Conservation (phyloP, 257 asterid genomes). For the Forsythia viridissima region DNA sequence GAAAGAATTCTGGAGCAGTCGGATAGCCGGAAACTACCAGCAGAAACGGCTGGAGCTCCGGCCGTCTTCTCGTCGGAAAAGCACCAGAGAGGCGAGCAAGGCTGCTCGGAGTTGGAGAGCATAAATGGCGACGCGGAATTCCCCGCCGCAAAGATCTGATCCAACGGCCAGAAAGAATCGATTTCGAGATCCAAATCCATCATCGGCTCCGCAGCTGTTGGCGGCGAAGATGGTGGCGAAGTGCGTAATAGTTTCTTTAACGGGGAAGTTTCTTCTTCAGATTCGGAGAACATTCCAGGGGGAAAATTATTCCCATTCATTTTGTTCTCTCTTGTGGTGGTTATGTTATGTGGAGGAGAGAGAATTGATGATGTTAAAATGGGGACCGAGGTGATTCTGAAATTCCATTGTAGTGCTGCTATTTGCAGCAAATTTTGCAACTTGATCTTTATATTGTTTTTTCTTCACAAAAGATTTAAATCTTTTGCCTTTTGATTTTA, state of each 20-base stretch:
- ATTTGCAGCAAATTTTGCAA: background rate
- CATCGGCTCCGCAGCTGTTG: conserved; percentile 31
- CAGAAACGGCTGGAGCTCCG: conserved; percentile 18
- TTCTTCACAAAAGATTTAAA: no score
- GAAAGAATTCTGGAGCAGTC: conserved; percentile 50
- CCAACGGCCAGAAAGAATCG: conserved; percentile 79
- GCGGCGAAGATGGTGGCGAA: conserved; percentile 13
- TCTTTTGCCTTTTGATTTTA: no score
- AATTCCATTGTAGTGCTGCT: background rate
- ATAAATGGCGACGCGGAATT: conserved; percentile 48
- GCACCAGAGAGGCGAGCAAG: conserved; percentile 82
- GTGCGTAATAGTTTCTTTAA: background rate
- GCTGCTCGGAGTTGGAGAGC: conserved; percentile 62
- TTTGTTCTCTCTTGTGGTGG: background rate
- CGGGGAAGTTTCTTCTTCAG: conserved; percentile 39
- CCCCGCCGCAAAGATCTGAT: conserved; percentile 59
- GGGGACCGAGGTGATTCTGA: conserved; percentile 18
- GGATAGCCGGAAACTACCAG: conserved; percentile 40
- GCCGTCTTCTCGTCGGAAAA: conserved; percentile 60
- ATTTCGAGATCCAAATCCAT: conserved; percentile 86
- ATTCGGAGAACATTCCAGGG: conserved; percentile 48
- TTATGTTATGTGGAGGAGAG: background rate
- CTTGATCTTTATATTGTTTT: no score
- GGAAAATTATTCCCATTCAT: background rate
- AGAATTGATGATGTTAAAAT: conserved; percentile 29